Conservation (phyloP, 2,329 filamentous ascomycete genomes). For the Pyricularia grisea region DNA sequence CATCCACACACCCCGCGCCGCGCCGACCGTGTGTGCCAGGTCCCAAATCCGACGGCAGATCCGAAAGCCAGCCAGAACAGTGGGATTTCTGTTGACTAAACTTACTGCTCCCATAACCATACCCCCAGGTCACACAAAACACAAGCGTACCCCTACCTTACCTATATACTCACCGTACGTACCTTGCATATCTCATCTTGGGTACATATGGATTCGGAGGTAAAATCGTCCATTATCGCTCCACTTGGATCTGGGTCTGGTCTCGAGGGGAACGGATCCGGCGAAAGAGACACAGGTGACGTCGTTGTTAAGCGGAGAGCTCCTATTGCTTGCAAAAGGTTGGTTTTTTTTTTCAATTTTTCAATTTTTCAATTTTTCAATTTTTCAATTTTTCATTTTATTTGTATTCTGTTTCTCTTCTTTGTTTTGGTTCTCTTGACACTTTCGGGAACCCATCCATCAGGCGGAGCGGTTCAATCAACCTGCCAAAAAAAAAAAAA, state of each 20-base stretch:
- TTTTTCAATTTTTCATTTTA: neutral
- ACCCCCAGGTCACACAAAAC: neutral
- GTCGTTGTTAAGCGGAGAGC: slow-evolving; percentile 13
- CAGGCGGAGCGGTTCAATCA: neutral
- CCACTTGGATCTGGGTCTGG: neutral
- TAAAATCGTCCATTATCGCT: neutral
- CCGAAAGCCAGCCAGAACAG: neutral
- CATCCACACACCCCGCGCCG: neutral
- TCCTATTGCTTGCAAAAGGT: slow-evolving; percentile 13
- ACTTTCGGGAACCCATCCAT: neutral
- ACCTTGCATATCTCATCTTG: neutral
- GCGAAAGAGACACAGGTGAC: neutral
- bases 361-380: neutral
- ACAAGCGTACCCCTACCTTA: neutral
- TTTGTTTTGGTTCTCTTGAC: neutral
- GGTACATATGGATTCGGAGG: slow-evolving; percentile 2
- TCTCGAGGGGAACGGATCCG: neutral
- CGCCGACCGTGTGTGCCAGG: neutral
- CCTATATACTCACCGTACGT: neutral
- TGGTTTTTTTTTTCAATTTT: neutral
- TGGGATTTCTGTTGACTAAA: neutral
- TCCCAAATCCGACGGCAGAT: neutral
- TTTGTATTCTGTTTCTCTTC: neutral
- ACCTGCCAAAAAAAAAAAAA: no score
- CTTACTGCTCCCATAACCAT: neutral